These are phyloP conservation scores for Cutaneotrichosporon sp. DNA, from an alignment of 1,284 basidiomycete genomes.

Conservation along the genomic window DNA sequence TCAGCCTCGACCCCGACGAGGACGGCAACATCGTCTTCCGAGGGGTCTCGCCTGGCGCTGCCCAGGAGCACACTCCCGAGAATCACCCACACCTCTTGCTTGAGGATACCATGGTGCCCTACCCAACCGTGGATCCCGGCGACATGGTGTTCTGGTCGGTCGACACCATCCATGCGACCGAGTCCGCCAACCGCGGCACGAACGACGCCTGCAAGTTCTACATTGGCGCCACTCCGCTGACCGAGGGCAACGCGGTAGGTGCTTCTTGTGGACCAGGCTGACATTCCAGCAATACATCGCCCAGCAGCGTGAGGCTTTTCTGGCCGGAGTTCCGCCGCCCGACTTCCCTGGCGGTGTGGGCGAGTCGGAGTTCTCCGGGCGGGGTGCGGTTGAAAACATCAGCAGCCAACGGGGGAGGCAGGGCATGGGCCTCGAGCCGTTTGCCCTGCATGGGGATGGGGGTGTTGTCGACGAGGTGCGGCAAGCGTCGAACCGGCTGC, in stretches of 20 bases:
- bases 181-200: conserved; percentile 62
- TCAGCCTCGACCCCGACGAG: conserved; percentile 62
- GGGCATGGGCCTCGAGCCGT: too few relatives aligned
- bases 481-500: too few relatives aligned
- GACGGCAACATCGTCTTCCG: too few relatives aligned
- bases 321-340: conserved; percentile 63
- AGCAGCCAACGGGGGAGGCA: too few relatives aligned
- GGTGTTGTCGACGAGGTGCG: too few relatives aligned
- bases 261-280: too few relatives aligned
- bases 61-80: conserved; percentile 64
- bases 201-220: conserved; percentile 74
- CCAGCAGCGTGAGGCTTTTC: conserved; percentile 63
- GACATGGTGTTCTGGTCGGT: conserved; percentile 84
- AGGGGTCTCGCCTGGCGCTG: conserved; percentile 62
- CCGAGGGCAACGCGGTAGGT: conserved; percentile 63
- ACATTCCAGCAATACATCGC: conserved; percentile 68
- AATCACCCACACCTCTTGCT: conserved; percentile 73
- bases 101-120: conserved; percentile 68
- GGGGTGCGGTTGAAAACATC: too few relatives aligned
- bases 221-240: conserved; percentile 74
- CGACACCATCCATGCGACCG: conserved; percentile 73
- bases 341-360: conserved; percentile 76
- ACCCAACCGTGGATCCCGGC: conserved; percentile 71
- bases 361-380: conserved; percentile 60
- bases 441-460: too few relatives aligned